Evolutionary conservation across 352 stramenopile species (phyloP).

Genomic region (Phytophthora foliorum): DNA sequence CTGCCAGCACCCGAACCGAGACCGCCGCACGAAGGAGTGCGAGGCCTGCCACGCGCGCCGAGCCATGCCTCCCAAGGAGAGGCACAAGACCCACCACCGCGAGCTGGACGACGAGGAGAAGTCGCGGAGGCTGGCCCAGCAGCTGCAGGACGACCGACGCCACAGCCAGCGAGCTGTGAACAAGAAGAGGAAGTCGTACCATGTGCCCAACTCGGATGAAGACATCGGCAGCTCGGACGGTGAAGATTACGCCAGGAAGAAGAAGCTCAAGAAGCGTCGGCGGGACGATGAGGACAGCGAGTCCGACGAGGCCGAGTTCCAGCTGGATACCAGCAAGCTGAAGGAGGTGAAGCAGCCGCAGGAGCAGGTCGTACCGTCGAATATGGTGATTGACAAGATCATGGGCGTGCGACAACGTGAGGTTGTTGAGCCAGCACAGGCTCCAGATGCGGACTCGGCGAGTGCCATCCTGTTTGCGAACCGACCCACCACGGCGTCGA

Average conservation of each 20-base stretch:
- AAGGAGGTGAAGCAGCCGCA: slow-evolving; percentile 34
- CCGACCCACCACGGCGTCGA: slow-evolving; percentile 40
- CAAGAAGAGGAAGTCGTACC: slow-evolving; percentile 83
- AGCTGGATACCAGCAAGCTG: slow-evolving; percentile 45
- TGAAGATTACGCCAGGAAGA: slow-evolving; percentile 51
- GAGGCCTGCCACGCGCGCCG: slow-evolving; percentile 47
- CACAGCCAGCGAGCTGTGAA: slow-evolving; percentile 73
- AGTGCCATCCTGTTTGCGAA: slow-evolving; percentile 54
- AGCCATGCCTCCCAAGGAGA: slow-evolving; percentile 28
- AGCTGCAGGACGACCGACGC: slow-evolving; percentile 47
- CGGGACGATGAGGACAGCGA: slow-evolving; percentile 44
- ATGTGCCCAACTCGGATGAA: slow-evolving; percentile 84
- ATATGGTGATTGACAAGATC: slow-evolving; percentile 92
- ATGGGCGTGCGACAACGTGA: slow-evolving; percentile 78
- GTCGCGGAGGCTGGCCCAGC: slow-evolving; percentile 20
- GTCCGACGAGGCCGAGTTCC: slow-evolving; percentile 57
- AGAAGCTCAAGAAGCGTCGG: slow-evolving; percentile 39
- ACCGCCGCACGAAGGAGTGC: slow-evolving; percentile 53
- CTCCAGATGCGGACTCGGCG: slow-evolving; percentile 31
- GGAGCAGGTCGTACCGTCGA: slow-evolving; percentile 24
- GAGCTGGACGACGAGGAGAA: slow-evolving; percentile 38
- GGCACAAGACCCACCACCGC: slow-evolving; percentile 26
- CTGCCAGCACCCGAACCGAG: slow-evolving; percentile 58
- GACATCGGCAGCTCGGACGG: slow-evolving; percentile 60
- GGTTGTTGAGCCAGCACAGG: slow-evolving; percentile 37